Evolutionary conservation across 441 rosid genomes (phyloP).

Genomic region (Jatropha multifida): DNA sequence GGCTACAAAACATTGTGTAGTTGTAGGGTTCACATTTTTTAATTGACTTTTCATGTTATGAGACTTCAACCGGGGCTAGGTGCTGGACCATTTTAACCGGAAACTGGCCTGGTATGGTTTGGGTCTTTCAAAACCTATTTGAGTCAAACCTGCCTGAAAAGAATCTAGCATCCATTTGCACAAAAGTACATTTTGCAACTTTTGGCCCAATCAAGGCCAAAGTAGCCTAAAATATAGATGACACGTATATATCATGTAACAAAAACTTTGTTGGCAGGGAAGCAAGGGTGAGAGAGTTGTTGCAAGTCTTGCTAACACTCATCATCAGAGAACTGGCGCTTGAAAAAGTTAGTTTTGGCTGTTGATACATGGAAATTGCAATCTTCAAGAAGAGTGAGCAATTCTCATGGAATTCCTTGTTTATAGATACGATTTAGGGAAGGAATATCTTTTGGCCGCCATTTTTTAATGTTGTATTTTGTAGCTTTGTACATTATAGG

Average conservation of each 20-base stretch:
- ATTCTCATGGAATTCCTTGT: constrained; percentile 6
- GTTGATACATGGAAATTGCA: constrained; percentile 27
- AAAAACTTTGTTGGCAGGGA: constrained; percentile 55
- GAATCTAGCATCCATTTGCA: too few relatives aligned
- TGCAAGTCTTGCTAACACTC: constrained; percentile 67
- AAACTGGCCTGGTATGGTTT: neutral
- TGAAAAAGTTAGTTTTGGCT: constrained; percentile 40
- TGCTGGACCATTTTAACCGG: neutral
- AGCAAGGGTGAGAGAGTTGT: constrained; percentile 68
- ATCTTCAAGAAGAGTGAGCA: neutral
- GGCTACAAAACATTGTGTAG: neutral
- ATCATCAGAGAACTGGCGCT: constrained; percentile 61
- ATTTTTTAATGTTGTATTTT: constrained; percentile 27
- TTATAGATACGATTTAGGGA: constrained; percentile 21
- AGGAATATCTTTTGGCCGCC: constrained; percentile 29
- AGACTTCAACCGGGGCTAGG: neutral
- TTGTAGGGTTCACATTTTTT: neutral
- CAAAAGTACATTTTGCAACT: too few relatives aligned
- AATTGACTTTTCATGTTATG: too few relatives aligned
- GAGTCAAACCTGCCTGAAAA: neutral
- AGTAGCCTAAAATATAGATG: too few relatives aligned
- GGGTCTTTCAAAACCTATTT: neutral
- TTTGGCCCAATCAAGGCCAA: too few relatives aligned
- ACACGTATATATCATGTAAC: neutral
- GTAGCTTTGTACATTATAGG: constrained; percentile 34